These are phyloP conservation scores for Butyriboletus loyo DNA, from an alignment of 768 basidiomycete genomes.

Conservation along the genomic window DNA sequence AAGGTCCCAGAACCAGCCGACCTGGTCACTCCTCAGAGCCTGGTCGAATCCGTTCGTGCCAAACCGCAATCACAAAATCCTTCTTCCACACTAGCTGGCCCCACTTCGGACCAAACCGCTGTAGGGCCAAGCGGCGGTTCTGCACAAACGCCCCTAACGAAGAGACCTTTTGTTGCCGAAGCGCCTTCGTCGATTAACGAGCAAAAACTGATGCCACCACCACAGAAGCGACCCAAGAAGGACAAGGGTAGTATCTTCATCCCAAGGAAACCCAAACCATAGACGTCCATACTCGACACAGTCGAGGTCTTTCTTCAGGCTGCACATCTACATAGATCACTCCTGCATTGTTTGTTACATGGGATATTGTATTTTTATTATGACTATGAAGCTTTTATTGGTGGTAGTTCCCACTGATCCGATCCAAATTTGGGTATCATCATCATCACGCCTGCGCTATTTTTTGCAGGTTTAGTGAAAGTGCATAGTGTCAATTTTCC, in stretches of 20 bases:
- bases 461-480: conserved; percentile 82
- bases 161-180: conserved; percentile 21
- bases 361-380: conserved; percentile 20
- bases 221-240: conserved; percentile 32
- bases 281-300: conserved; percentile 7
- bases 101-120: background rate
- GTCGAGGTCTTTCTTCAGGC: background rate
- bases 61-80: conserved; percentile 20
- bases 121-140: conserved; percentile 6
- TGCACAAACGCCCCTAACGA: conserved; percentile 10
- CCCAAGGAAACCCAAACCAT: conserved; percentile 49
- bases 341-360: conserved; percentile 6
- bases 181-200: conserved; percentile 15
- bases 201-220: conserved; percentile 27
- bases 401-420: conserved; percentile 83
- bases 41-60: conserved; percentile 29
- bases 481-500: conserved; percentile 81
- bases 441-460: conserved; percentile 63
- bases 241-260: conserved; percentile 52
- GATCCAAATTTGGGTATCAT: conserved; percentile 83
- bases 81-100: background rate
- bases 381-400: conserved; percentile 33
- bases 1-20: conserved; percentile 28
- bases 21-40: conserved; percentile 38
- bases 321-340: conserved; percentile 6